These are phyloP conservation scores for Acacia melanoxylon DNA, from an alignment of 306 rosid species.

Conservation along the genomic window DNA sequence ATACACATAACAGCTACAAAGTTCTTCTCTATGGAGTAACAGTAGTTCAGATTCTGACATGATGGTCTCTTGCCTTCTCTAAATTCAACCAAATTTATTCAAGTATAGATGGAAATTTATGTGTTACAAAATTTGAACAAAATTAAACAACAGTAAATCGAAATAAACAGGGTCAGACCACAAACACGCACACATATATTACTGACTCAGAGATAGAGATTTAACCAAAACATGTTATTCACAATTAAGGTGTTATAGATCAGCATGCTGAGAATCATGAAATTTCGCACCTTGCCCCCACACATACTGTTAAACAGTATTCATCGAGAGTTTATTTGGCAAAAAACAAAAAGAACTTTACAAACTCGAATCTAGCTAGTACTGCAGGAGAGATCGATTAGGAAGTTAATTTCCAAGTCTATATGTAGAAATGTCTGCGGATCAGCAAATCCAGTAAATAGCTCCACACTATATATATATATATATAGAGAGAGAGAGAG, in stretches of 20 bases:
- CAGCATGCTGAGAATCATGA: constrained; percentile 2
- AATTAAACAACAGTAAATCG: background rate
- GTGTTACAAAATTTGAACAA: background rate
- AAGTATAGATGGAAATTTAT: constrained; percentile 13
- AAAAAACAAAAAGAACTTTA: background rate
- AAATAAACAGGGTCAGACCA: background rate
- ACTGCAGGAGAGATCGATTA: background rate
- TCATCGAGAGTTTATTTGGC: background rate
- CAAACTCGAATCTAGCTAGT: background rate
- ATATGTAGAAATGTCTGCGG: background rate
- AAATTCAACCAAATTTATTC: background rate
- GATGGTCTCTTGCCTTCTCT: background rate
- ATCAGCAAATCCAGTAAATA: background rate
- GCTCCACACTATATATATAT: background rate
- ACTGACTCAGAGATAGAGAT: background rate
- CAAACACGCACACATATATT: background rate
- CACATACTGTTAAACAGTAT: constrained; percentile 6
- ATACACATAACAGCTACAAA: too few relatives aligned
- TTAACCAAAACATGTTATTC: background rate
- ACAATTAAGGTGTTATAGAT: background rate
- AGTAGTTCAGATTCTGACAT: background rate
- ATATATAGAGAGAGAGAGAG: too few relatives aligned
- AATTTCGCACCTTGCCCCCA: constrained; percentile 12
- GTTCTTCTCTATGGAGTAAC: background rate
- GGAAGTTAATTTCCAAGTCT: background rate